A percentile compares a stretch with the other conserved stretches of the same genome.
These are phyloP conservation scores for Pseudocercospora cruenta DNA, from an alignment of 2,329 filamentous ascomycete species.

Conservation along the genomic window DNA sequence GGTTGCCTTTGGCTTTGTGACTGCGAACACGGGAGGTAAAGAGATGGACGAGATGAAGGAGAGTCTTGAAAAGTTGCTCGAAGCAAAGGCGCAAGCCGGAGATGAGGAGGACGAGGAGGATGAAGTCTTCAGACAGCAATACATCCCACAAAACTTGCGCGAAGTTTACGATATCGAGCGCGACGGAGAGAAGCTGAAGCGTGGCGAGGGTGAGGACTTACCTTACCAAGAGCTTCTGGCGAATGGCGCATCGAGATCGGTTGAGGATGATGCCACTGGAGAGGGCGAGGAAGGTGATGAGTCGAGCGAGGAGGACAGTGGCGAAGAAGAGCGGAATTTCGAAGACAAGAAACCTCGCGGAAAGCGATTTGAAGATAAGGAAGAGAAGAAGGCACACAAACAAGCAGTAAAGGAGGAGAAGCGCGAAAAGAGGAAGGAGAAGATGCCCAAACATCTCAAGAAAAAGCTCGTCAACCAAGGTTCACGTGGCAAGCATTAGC, in stretches of 20 bases:
- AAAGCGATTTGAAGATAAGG: slow-evolving; percentile 87
- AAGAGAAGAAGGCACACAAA: slow-evolving; percentile 87
- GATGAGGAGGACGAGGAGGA: slow-evolving; percentile 66
- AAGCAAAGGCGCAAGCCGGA: slow-evolving; percentile 54
- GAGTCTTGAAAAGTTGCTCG: slow-evolving; percentile 69
- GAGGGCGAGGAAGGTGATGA: slow-evolving; percentile 39
- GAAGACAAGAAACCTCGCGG: slow-evolving; percentile 71
- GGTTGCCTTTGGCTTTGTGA: slow-evolving; percentile 83
- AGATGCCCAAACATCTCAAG: slow-evolving; percentile 96
- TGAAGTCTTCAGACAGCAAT: slow-evolving; percentile 92
- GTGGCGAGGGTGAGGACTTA: slow-evolving; percentile 74
- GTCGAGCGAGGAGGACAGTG: slow-evolving; percentile 33
- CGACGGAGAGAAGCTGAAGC: slow-evolving; percentile 76
- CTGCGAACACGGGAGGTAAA: slow-evolving; percentile 60
- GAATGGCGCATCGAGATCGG: slow-evolving; percentile 27
- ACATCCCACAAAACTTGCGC: slow-evolving; percentile 92
- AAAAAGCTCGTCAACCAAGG: slow-evolving; percentile 73
- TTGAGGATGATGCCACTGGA: slow-evolving; percentile 43
- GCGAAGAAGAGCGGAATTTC: slow-evolving; percentile 40
- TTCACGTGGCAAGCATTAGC: slow-evolving; percentile 65
- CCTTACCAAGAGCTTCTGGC: slow-evolving; percentile 86
- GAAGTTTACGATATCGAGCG: slow-evolving; percentile 96
- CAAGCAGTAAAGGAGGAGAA: slow-evolving; percentile 92
- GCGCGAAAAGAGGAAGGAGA: slow-evolving; percentile 87
- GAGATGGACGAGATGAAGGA: slow-evolving; percentile 65